Base-by-base conservation (phyloP, 306 rosid species). In the Dicorynia guianensis region DNA sequence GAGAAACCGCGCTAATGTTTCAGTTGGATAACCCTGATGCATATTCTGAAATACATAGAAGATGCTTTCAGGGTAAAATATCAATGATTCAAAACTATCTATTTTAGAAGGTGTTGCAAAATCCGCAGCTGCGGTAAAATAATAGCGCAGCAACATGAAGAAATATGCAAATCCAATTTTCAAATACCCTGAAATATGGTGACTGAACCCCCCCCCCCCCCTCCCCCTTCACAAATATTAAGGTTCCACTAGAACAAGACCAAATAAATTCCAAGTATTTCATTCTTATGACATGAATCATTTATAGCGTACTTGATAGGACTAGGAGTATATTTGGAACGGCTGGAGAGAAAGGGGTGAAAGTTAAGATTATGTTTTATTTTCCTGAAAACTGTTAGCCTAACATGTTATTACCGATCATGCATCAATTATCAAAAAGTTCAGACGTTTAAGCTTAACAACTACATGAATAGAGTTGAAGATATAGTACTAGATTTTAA, bases 1-100 rank as follows among this genome's bases (percentile, higher is more conserved):
- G 77, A 96, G 98, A 92, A 90, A 96, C 47, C 93, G 90, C 7
- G 20, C 71, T 67, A 85, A 78, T 50, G 93, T 75, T 84, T 92
- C 98, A 33, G 63, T 15, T 52, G 87, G 93, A 80, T 85, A 85
- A 9, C 92, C 96, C 82, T 89, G 96, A 70, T 92, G 98, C 80
- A 92, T 72, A 76, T 85, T 96, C 99, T 96, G 99, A 53, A 77
- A 74, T 71, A 42, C n/a, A 82, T 65, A 67, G 66, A 72, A 46
- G 57, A 78, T 49, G 19, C 36, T 77, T 65, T 46, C 48, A 65
- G 80, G 42, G 14, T 39, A 30, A 69, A 52, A 47, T 12, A 63
- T 20, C 39, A 54, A 76, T 38, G 14, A 69, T 63, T 33, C 25
- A 15, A 20, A 62, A 44, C 4, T 18, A 49, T 50, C 60, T 13